These are phyloP conservation scores for Botrytis galanthina DNA, from an alignment of 2,329 filamentous ascomycete genomes.

Conservation along the genomic window DNA sequence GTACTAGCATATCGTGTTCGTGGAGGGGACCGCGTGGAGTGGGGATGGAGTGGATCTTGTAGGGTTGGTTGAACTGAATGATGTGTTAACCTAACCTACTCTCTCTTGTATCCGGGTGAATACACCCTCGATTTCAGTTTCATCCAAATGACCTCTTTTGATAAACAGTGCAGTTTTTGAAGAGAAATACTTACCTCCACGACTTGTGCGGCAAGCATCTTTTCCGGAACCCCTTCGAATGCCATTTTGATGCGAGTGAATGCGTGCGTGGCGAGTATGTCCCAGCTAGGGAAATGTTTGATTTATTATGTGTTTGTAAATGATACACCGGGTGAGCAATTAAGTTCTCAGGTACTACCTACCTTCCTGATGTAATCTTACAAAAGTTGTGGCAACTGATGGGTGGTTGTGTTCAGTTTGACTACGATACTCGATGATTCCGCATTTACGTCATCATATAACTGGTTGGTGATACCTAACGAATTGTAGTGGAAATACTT, in stretches of 20 bases:
- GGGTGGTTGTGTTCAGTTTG: background rate
- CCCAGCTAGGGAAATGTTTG: background rate
- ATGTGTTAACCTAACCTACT: background rate
- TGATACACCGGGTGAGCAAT: background rate
- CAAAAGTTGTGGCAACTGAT: background rate
- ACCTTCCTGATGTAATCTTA: background rate
- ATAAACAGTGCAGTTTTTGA: background rate
- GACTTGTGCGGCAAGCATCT: conserved; percentile 49
- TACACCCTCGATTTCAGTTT: background rate
- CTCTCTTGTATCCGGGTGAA: background rate
- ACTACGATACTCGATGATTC: background rate
- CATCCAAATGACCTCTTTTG: background rate
- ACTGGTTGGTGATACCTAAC: too few relatives aligned
- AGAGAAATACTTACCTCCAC: conserved; percentile 40
- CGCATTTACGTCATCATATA: background rate
- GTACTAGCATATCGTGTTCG: conserved; percentile 55
- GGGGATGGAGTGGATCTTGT: conserved; percentile 50
- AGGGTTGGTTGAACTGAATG: conserved; percentile 51
- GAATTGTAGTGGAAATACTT: too few relatives aligned
- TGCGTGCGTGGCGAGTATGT: background rate
- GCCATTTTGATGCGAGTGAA: conserved; percentile 18
- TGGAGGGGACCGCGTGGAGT: conserved; percentile 46
- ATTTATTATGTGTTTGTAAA: background rate
- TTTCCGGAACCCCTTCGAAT: conserved; percentile 40
- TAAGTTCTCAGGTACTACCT: background rate